Conservation (phyloP, 1,139 yeast genomes). For the Diutina pseudorugosa region DNA sequence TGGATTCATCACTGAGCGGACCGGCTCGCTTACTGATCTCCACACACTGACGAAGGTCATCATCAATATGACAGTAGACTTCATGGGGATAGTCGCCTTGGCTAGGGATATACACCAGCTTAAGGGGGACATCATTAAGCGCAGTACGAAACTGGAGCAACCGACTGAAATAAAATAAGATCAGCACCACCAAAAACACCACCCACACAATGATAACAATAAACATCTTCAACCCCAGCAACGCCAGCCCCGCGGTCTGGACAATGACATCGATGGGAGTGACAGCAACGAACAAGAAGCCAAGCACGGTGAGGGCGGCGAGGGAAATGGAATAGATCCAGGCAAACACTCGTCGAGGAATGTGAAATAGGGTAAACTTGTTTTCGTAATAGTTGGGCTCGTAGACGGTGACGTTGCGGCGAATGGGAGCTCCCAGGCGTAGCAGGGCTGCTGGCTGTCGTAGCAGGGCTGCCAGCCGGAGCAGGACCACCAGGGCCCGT, state of each 20-base stretch:
- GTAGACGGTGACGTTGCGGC: not conserved
- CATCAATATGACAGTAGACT: slow-evolving; percentile 23
- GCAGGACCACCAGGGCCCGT: not conserved
- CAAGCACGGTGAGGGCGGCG: slow-evolving; percentile 29
- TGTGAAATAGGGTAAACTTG: not conserved
- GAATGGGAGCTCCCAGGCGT: not conserved
- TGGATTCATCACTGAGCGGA: slow-evolving; percentile 28
- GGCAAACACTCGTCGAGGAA: slow-evolving; percentile 27
- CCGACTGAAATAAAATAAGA: slow-evolving; percentile 38
- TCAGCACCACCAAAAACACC: slow-evolving; percentile 37
- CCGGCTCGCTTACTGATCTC: slow-evolving; percentile 37
- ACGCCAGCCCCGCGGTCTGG: slow-evolving; percentile 44
- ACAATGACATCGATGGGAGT: slow-evolving; percentile 68
- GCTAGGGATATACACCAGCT: slow-evolving; percentile 53
- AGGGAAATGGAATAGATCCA: slow-evolving; percentile 50
- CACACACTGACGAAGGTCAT: slow-evolving; percentile 31
- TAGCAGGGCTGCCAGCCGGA: not conserved
- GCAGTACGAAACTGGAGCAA: slow-evolving; percentile 46
- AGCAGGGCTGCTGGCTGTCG: not conserved
- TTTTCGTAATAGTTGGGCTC: slow-evolving; percentile 2
- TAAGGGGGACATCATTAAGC: slow-evolving; percentile 63
- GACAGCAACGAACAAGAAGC: slow-evolving; percentile 42
- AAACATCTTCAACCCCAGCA: slow-evolving; percentile 54
- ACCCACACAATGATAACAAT: slow-evolving; percentile 68
- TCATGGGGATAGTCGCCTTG: slow-evolving; percentile 46